These are phyloP conservation scores for Pythium biforme DNA, from an alignment of 352 stramenopile species.

Conservation along the genomic window DNA sequence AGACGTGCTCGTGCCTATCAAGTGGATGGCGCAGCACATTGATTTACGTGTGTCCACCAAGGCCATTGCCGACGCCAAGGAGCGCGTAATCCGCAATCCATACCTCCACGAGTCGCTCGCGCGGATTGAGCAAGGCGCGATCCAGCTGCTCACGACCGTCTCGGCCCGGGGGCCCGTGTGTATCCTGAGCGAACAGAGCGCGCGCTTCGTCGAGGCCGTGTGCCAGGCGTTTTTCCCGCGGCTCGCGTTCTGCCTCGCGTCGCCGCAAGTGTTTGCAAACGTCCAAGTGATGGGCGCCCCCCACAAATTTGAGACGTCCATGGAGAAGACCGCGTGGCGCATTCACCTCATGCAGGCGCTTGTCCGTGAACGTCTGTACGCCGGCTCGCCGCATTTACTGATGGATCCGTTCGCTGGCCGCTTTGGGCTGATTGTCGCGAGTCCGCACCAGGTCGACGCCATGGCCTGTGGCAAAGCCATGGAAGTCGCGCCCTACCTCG, in stretches of 20 bases:
- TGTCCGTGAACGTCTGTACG: slow-evolving; percentile 56
- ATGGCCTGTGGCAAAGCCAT: slow-evolving; percentile 48
- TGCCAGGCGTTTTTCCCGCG: slow-evolving; percentile 65
- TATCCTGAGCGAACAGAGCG: slow-evolving; percentile 64
- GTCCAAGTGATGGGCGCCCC: slow-evolving; percentile 62
- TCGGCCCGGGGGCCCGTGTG: slow-evolving; percentile 53
- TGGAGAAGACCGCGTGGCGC: slow-evolving; percentile 55
- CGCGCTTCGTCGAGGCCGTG: slow-evolving; percentile 56
- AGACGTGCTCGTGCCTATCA: slow-evolving; percentile 57
- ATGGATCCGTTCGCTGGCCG: slow-evolving; percentile 34
- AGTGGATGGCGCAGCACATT: slow-evolving; percentile 62
- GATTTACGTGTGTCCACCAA: slow-evolving; percentile 39
- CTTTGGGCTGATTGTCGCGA: slow-evolving; percentile 63
- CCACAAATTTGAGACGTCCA: slow-evolving; percentile 46
- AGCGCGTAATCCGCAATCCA: slow-evolving; percentile 41
- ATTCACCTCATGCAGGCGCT: slow-evolving; percentile 54
- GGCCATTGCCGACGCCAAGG: slow-evolving; percentile 48
- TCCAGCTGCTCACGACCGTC: slow-evolving; percentile 51
- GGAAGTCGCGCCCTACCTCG: slow-evolving; percentile 53
- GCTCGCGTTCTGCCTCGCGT: slow-evolving; percentile 57
- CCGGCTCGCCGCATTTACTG: slow-evolving; percentile 41
- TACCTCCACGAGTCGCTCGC: slow-evolving; percentile 52
- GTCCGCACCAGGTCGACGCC: slow-evolving; percentile 54
- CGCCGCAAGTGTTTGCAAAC: slow-evolving; percentile 45
- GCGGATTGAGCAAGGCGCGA: slow-evolving; percentile 53